phyloP scores from a whole-genome alignment of 176 grass and related monocot species.

The Musa troglodytarum region DNA sequence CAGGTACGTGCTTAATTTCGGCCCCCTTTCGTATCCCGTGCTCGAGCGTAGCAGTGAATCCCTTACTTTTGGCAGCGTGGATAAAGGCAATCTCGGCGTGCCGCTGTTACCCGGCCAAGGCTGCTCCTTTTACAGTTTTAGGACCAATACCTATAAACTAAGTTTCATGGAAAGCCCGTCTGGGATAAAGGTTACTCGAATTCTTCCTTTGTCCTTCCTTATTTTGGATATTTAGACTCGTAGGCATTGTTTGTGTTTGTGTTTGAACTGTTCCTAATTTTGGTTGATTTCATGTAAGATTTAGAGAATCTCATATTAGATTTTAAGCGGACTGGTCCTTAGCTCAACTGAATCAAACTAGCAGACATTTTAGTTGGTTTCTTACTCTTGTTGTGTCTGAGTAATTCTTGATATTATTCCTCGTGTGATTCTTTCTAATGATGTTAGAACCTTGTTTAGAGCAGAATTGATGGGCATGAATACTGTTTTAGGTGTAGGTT shows the following conservation, averaged over 20 bases:
- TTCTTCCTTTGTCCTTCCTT: not conserved
- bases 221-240: not conserved
- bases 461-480: too few relatives aligned
- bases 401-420: not conserved
- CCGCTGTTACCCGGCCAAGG: conserved; percentile 74
- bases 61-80: conserved; percentile 33
- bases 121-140: conserved; percentile 83
- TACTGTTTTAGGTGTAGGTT: too few relatives aligned
- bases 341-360: not conserved
- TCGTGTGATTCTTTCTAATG: too few relatives aligned
- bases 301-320: not conserved
- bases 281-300: not conserved
- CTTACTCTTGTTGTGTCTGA: not conserved
- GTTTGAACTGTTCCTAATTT: not conserved
- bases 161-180: conserved; percentile 86
- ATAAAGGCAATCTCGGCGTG: conserved; percentile 72
- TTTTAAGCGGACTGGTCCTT: not conserved
- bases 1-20: conserved; percentile 18
- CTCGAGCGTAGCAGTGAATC: not conserved
- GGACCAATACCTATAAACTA: conserved; percentile 80
- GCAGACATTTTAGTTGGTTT: not conserved
- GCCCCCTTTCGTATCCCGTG: not conserved
- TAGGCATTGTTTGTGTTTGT: not conserved
- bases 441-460: too few relatives aligned
- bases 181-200: conserved; percentile 63